Conservation (phyloP, 2,329 filamentous ascomycete species). For the Pseudogymnoascus sp. region DNA sequence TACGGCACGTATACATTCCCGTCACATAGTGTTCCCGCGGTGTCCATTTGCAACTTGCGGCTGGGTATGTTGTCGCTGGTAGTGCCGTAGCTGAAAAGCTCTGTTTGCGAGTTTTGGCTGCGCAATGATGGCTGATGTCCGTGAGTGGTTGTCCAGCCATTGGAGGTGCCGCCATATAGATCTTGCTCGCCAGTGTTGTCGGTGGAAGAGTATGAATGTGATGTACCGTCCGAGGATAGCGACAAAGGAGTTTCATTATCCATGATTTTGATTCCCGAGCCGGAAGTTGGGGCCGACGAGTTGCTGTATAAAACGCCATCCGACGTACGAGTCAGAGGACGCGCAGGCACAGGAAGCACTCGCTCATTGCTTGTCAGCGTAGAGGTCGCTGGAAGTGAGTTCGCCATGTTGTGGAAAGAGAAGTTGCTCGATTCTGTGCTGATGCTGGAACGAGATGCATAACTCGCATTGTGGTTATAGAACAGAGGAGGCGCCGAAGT, state of each 20-base stretch:
- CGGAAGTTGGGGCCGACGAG: neutral
- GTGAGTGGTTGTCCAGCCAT: neutral
- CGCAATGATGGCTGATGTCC: neutral
- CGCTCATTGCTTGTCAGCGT: slow-evolving; percentile 20
- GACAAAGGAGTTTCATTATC: neutral
- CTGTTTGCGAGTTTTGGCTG: neutral
- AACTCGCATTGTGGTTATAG: slow-evolving; percentile 14
- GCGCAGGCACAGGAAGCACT: slow-evolving; percentile 18
- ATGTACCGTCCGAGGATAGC: slow-evolving; percentile 27
- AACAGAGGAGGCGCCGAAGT: slow-evolving; percentile 12
- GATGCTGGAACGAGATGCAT: slow-evolving; percentile 17
- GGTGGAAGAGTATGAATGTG: slow-evolving; percentile 25
- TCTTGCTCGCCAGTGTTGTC: neutral
- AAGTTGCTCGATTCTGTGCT: slow-evolving; percentile 19
- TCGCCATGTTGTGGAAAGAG: slow-evolving; percentile 12
- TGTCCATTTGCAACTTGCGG: neutral
- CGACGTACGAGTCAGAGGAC: neutral
- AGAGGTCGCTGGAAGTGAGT: slow-evolving; percentile 16
- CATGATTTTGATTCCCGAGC: neutral
- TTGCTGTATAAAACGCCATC: neutral
- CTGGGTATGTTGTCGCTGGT: neutral
- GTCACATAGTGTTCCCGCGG: neutral
- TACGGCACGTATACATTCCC: neutral
- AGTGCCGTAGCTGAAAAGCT: neutral
- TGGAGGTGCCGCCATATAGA: neutral